Evolutionary conservation across 495 filamentous ascomycete species (phyloP), one percentile per base, ranked within the genome.

Genomic region (Monascus purpureus): DNA sequence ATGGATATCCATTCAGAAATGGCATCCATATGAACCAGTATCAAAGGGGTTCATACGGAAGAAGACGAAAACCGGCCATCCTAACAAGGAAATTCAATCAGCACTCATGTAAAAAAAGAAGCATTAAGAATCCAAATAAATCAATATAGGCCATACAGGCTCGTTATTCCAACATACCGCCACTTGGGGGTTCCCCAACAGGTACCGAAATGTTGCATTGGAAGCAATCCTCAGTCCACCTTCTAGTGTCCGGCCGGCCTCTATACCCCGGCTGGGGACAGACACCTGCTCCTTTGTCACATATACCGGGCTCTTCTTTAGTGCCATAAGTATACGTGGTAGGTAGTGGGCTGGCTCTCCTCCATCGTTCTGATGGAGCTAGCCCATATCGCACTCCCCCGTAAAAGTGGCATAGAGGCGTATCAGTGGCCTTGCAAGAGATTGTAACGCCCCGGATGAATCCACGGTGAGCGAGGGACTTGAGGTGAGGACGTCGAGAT

Each of bases 51-150:
- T 54, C 58, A 31, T 43, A 64, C 60, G 61, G 27, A 65, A 57
- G 28, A 47, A 63, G 35, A 63, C 47, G 14, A 60, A 49, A 8
- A 65, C 57, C 8, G 61, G 61, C 61, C 61, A 65, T 19, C 60
- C 50, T 53, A 14, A n/a, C 8, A 6, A 43, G 13, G 26, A 38
- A 30, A 8, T 33, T 24, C 19, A 25, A n/a, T n/a, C n/a, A n/a
- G n/a, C n/a, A n/a, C n/a, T n/a, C n/a, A n/a, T n/a, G n/a, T n/a
- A n/a, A n/a, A n/a, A n/a, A n/a, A n/a, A n/a, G n/a, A n/a, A n/a
- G n/a, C n/a, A n/a, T n/a, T n/a, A n/a, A n/a, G n/a, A n/a, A n/a
- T n/a, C n/a, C n/a, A n/a, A n/a, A n/a, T n/a, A n/a, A 7, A 27
- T 15, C 11, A 27, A 13, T 22, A 5, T 7, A 22, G 3, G 32